Evolutionary conservation across 441 rosid genomes (phyloP).

Genomic region (Heliophila coronopifolia): DNA sequence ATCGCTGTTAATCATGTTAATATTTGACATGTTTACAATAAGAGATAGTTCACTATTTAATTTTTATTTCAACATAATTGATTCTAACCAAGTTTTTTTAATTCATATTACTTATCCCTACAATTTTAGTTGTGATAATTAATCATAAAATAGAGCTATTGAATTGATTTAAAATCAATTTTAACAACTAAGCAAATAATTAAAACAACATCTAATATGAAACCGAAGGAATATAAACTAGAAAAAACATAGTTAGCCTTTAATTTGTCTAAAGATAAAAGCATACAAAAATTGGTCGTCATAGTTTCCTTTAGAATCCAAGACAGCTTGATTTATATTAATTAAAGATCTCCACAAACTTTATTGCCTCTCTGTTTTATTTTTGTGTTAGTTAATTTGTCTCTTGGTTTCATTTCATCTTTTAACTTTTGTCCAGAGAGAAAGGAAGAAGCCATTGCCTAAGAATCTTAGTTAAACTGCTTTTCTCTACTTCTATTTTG

Average conservation of each 20-base stretch:
- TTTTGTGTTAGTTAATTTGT: too few species aligned
- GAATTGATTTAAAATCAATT: neutral
- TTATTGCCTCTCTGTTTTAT: constrained; percentile 30
- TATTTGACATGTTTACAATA: neutral
- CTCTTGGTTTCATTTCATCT: neutral
- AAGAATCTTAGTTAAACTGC: constrained; percentile 24
- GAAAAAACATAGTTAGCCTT: neutral
- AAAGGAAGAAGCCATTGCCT: constrained; percentile 29
- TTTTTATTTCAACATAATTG: neutral
- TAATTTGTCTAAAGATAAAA: constrained; percentile 11
- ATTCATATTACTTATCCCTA: neutral
- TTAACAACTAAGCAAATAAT: neutral
- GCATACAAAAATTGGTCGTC: constrained; percentile 11
- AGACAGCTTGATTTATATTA: constrained; percentile 46
- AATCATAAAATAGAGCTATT: neutral
- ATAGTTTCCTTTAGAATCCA: constrained; percentile 55
- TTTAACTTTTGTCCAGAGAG: constrained; percentile 20
- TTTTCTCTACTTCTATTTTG: constrained; percentile 18
- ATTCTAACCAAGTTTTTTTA: neutral
- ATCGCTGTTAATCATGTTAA: neutral
- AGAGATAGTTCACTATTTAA: neutral
- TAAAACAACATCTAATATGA: neutral
- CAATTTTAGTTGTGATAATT: neutral
- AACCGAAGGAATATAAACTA: neutral
- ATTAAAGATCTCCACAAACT: constrained; percentile 33